Percentiles rank a stretch among this genome's conserved stretches.
phyloP scores from a whole-genome alignment of 1,284 basidiomycete genomes.

The Malassezia yamatoensis region DNA sequence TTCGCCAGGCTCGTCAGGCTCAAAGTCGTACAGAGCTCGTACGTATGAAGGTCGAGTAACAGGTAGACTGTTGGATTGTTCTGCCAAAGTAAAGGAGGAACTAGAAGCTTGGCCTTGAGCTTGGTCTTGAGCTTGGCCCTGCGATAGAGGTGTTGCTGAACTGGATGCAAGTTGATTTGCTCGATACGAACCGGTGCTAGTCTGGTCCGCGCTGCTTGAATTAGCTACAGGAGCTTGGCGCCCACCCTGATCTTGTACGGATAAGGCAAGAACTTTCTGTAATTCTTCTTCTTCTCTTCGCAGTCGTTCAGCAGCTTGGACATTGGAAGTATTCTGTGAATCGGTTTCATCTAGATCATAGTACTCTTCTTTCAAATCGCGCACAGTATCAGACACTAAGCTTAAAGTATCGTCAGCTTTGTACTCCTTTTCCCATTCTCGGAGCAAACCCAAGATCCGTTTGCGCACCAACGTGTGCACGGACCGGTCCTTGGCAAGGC shows the following conservation, averaged over 20 bases:
- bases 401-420: slow-evolving; percentile 69
- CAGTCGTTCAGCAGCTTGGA: slow-evolving; percentile 29
- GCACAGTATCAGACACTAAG: slow-evolving; percentile 82
- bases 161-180: not conserved
- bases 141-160: not conserved
- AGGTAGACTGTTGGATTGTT: slow-evolving; percentile 47
- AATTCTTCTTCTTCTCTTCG: slow-evolving; percentile 45
- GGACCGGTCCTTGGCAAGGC: slow-evolving; percentile 78
- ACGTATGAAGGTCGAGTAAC: slow-evolving; percentile 52
- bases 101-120: not conserved
- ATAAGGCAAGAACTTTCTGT: slow-evolving; percentile 38
- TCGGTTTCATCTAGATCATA: slow-evolving; percentile 42
- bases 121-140: not conserved
- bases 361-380: slow-evolving; percentile 66
- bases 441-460: slow-evolving; percentile 64
- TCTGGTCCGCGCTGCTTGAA: not conserved
- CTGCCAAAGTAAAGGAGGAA: slow-evolving; percentile 26
- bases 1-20: slow-evolving; percentile 79
- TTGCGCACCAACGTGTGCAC: slow-evolving; percentile 79
- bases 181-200: not conserved
- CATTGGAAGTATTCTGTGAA: slow-evolving; percentile 8
- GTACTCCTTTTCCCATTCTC: slow-evolving; percentile 68
- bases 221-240: not conserved
- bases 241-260: slow-evolving; percentile 34
- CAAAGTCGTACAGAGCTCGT: slow-evolving; percentile 79